Conservation (phyloP, 1,284 basidiomycete species). For the Trichosporon faecale region DNA sequence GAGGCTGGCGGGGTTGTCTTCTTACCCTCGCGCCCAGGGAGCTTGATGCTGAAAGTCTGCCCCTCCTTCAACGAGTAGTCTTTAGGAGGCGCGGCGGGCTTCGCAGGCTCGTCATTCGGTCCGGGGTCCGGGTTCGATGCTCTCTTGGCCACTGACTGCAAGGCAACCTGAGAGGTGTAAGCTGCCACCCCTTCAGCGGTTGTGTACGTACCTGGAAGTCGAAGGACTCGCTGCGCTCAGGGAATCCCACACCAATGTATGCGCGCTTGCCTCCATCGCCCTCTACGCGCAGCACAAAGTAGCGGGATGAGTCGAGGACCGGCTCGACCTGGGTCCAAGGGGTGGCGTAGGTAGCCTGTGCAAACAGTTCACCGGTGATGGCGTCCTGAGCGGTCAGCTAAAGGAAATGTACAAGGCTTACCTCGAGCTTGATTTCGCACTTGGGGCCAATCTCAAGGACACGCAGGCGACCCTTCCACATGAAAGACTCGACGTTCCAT, state of each 20-base stretch:
- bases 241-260: slow-evolving; percentile 91
- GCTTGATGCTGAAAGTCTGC: slow-evolving; percentile 87
- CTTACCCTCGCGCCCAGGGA: slow-evolving; percentile 62
- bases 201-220: slow-evolving; percentile 61
- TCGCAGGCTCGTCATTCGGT: slow-evolving; percentile 30
- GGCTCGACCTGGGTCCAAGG: slow-evolving; percentile 79
- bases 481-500: slow-evolving; percentile 51
- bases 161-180: slow-evolving; percentile 60
- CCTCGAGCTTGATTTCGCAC: slow-evolving; percentile 52
- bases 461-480: slow-evolving; percentile 53
- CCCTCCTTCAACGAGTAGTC: slow-evolving; percentile 96
- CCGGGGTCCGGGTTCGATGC: slow-evolving; percentile 32
- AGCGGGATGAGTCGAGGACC: slow-evolving; percentile 91
- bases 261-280: slow-evolving; percentile 75
- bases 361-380: slow-evolving; percentile 64
- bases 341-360: slow-evolving; percentile 81
- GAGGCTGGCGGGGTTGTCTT: slow-evolving; percentile 19
- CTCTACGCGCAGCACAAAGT: slow-evolving; percentile 90
- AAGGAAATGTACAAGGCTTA: slow-evolving; percentile 22
- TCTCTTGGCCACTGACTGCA: slow-evolving; percentile 93
- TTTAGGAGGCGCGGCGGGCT: slow-evolving; percentile 75
- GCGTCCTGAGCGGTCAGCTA: slow-evolving; percentile 35
- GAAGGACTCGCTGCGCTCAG: slow-evolving; percentile 85
- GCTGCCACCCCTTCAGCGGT: neutral
- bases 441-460: slow-evolving; percentile 46